Evolutionary conservation across 805 yeast genomes (phyloP).

Genomic region (Candida vartiovaarae): DNA sequence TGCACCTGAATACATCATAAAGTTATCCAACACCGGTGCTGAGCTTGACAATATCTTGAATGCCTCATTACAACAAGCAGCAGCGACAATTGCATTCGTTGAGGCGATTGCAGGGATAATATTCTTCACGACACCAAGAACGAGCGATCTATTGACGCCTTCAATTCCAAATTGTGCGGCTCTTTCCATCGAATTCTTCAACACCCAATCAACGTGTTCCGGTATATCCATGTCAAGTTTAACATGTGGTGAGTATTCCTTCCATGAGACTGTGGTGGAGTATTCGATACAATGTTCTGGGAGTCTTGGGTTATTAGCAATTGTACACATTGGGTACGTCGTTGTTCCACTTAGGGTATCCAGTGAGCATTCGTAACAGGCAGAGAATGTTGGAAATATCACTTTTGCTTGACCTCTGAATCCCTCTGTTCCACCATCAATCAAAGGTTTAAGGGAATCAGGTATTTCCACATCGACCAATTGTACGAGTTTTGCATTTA

Average conservation of each 20-base stretch:
- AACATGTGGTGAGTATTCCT: slow-evolving; percentile 35
- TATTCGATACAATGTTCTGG: slow-evolving; percentile 95
- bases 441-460: slow-evolving; percentile 51
- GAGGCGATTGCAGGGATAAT: slow-evolving; percentile 93
- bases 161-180: slow-evolving; percentile 58
- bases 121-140: slow-evolving; percentile 84
- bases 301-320: slow-evolving; percentile 88
- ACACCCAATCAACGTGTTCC: slow-evolving; percentile 60
- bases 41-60: slow-evolving; percentile 69
- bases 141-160: slow-evolving; percentile 64
- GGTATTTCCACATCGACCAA: slow-evolving; percentile 50
- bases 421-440: slow-evolving; percentile 97
- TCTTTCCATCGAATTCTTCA: slow-evolving; percentile 43
- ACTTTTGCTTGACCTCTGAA: slow-evolving; percentile 87
- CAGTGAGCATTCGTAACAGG: slow-evolving; percentile 91
- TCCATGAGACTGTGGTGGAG: slow-evolving; percentile 77
- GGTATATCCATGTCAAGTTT: slow-evolving; percentile 64
- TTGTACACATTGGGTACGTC: slow-evolving; percentile 86
- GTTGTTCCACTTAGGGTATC: slow-evolving; percentile 56
- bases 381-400: slow-evolving; percentile 74
- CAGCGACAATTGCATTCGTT: slow-evolving; percentile 89
- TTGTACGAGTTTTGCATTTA: slow-evolving; percentile 60
- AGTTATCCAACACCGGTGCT: slow-evolving; percentile 62
- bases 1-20: slow-evolving; percentile 84
- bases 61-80: slow-evolving; percentile 80